A percentile compares a stretch with the other conserved stretches of the same genome.
These are phyloP conservation scores for Ammopiptanthus mongolicus DNA, from an alignment of 306 rosid species.

Conservation along the genomic window DNA sequence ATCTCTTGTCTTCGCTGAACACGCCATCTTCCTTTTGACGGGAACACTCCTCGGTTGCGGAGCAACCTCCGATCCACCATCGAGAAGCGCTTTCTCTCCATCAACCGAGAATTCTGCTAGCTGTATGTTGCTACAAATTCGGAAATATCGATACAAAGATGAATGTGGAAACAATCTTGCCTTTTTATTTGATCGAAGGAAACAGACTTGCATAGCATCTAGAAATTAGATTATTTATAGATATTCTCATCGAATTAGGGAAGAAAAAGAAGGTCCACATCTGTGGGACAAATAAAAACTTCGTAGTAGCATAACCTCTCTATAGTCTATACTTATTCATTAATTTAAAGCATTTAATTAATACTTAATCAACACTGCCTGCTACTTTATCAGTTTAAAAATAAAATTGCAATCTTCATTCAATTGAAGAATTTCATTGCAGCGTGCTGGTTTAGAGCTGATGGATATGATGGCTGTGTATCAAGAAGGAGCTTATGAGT, in stretches of 20 bases:
- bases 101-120: slow-evolving; percentile 38
- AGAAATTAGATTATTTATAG: neutral
- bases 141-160: neutral
- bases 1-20: slow-evolving; percentile 71
- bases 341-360: too few relatives aligned
- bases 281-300: neutral
- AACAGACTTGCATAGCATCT: neutral
- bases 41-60: slow-evolving; percentile 79
- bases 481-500: slow-evolving; percentile 98
- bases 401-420: slow-evolving; percentile 12
- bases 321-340: too few relatives aligned
- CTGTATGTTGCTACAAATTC: neutral
- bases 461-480: slow-evolving; percentile 99
- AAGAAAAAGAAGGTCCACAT: neutral
- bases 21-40: slow-evolving; percentile 81
- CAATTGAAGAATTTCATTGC: slow-evolving; percentile 27
- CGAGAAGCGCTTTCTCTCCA: slow-evolving; percentile 78
- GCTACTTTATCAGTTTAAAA: neutral
- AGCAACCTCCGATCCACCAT: slow-evolving; percentile 90
- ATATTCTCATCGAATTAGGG: neutral
- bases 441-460: slow-evolving; percentile 98
- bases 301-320: slow-evolving; percentile 8
- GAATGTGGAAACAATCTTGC: slow-evolving; percentile 5
- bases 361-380: too few relatives aligned
- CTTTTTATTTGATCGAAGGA: too few relatives aligned